Percentiles rank a stretch among this genome's conserved stretches.
Conservation (phyloP, 495 filamentous ascomycete genomes). For the Penicillium coffeae region DNA sequence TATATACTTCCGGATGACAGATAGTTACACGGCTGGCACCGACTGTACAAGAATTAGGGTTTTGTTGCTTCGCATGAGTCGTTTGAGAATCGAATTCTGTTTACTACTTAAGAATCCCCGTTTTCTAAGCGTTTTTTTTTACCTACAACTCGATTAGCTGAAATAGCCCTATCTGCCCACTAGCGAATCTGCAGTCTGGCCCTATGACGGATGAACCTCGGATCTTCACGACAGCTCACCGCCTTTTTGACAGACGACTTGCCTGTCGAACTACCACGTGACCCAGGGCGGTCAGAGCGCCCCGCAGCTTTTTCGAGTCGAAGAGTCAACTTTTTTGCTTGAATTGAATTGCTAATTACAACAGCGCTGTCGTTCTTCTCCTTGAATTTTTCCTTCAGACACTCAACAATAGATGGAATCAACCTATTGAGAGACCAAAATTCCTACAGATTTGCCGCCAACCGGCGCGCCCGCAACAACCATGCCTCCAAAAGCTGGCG, state of each 20-base stretch:
- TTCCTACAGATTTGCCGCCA: constrained; percentile 5
- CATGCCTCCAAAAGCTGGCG: constrained; percentile 43
- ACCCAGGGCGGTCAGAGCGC: constrained; percentile 15
- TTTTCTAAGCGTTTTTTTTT: too few relatives aligned
- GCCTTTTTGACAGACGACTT: neutral
- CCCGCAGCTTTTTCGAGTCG: constrained; percentile 25
- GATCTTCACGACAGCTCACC: neutral
- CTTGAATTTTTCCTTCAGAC: neutral
- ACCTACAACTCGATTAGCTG: neutral
- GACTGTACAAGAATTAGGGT: constrained; percentile 16
- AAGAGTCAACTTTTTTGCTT: constrained; percentile 23
- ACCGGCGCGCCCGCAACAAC: constrained; percentile 13
- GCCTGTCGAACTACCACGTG: neutral
- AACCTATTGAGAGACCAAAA: neutral
- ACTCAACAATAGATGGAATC: too few relatives aligned
- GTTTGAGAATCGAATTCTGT: constrained; percentile 20
- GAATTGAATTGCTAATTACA: neutral
- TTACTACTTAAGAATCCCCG: neutral
- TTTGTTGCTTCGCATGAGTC: constrained; percentile 16
- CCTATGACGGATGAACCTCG: neutral
- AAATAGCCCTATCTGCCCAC: neutral
- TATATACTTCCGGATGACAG: constrained; percentile 16
- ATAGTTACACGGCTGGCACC: neutral
- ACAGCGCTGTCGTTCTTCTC: neutral
- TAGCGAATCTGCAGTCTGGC: neutral